phyloP scores from a whole-genome alignment of 495 filamentous ascomycete species.

The Geoglossum glabrum region DNA sequence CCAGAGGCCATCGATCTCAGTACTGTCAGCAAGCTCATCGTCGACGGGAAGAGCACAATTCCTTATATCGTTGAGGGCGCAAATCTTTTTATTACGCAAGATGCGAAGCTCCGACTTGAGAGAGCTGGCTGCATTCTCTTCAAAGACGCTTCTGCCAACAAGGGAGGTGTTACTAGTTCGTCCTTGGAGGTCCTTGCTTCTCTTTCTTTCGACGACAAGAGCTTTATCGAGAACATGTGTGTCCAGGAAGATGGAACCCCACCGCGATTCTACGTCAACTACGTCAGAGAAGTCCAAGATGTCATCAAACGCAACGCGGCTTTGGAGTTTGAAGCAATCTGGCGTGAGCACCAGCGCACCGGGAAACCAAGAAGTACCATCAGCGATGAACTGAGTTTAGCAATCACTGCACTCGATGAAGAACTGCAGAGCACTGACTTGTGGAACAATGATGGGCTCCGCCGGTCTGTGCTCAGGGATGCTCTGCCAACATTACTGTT shows the following conservation, averaged over 20 bases:
- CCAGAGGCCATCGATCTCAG: constrained; percentile 92
- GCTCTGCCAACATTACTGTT: constrained; percentile 71
- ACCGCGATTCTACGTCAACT: constrained; percentile 77
- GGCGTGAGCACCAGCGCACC: constrained; percentile 75
- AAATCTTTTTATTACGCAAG: constrained; percentile 97
- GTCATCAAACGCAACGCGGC: constrained; percentile 75
- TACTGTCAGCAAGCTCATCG: constrained; percentile 64
- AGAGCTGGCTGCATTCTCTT: constrained; percentile 82
- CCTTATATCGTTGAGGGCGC: constrained; percentile 96
- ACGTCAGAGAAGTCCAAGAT: constrained; percentile 79
- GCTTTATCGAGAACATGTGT: constrained; percentile 89
- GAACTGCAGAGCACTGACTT: constrained; percentile 82
- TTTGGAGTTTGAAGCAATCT: constrained; percentile 94
- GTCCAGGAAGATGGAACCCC: constrained; percentile 52
- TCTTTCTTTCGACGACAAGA: constrained; percentile 74
- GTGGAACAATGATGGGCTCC: constrained; percentile 66
- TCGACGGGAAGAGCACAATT: constrained; percentile 59
- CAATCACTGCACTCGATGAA: constrained; percentile 88
- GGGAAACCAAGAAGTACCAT: constrained; percentile 61
- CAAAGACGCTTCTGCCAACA: constrained; percentile 97
- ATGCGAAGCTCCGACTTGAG: constrained; percentile 87
- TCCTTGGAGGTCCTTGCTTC: constrained; percentile 91
- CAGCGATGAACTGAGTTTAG: constrained; percentile 69
- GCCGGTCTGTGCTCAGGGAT: constrained; percentile 59
- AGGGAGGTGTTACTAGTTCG: constrained; percentile 96